Base-by-base conservation (phyloP, 164 flowering plant species). In the grape (Vitis vinifera) region DNA sequence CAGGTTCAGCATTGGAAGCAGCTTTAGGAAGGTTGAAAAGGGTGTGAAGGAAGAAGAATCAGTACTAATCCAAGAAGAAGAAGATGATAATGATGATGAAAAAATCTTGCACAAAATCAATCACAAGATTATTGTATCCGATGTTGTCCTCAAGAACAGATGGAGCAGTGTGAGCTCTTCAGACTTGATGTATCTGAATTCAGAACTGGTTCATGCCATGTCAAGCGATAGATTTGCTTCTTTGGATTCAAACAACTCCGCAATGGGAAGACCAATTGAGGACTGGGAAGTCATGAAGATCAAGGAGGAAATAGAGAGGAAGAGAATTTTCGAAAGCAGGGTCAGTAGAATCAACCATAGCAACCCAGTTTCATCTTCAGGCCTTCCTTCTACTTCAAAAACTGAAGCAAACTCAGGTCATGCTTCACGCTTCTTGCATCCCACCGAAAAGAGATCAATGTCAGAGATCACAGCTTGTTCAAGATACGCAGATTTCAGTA, bases 91-190 rank as follows among this genome's bases (percentile, higher is more conserved):
- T 0, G 44, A 58, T 8, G 82, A 72, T 0, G 66, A 37, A 49
- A 71, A 67, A 2, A 15, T 56, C 52, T 59, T 88, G 66, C 88
- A 91, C 47, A 88, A 76, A 59, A 79, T 82, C 76, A 91, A 90
- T 30, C 97, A 91, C 77, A 80, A 66, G 84, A 87, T 90, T 11
- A 48, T 84, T 17, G 76, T 88, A 0, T 87, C 97, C 1, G 97
- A 89, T 68, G 83, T 85, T 3, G 80, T 83, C 1, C 79, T 79
- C 61, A 88, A 82, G 85, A 85, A 79, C 65, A 65, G 98, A 19
- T 93, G 98, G 97, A 93, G 98, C 84, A 86, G 74, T 65, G 83
- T 86, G 15, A 87, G 80, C 52, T 90, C 95, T 15, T 84, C 98
- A 10, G 98, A 93, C 72, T 57, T 93, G 16, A 75, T 88, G 82